Conservation (phyloP, 139 green algal genomes). For the Axilococcus clingmanii region DNA sequence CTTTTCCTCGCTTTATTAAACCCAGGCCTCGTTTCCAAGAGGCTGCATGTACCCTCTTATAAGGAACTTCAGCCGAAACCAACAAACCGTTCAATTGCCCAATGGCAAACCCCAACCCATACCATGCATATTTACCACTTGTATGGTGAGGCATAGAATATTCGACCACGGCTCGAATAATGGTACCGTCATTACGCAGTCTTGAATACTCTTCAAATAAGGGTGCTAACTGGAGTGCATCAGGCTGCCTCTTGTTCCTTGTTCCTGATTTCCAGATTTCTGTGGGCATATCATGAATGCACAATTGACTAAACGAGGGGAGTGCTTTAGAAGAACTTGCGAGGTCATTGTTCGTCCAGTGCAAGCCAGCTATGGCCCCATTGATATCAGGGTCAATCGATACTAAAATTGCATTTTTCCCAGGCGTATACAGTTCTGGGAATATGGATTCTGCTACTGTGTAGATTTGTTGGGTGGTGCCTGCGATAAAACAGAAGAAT, state of each 20-base stretch:
- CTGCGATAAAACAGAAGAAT: too few relatives aligned
- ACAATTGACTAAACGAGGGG: background rate
- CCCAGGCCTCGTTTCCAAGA: slow-evolving; percentile 54
- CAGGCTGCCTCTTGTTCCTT: slow-evolving; percentile 14
- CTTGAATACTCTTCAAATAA: slow-evolving; percentile 21
- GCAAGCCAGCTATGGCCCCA: slow-evolving; percentile 40
- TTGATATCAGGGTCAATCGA: slow-evolving; percentile 49
- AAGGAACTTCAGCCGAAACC: slow-evolving; percentile 28
- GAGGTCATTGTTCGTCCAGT: slow-evolving; percentile 7
- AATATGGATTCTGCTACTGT: too few relatives aligned
- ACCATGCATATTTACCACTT: slow-evolving; percentile 47
- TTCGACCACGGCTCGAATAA: slow-evolving; percentile 33
- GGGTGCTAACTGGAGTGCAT: background rate
- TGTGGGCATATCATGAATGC: slow-evolving; percentile 45
- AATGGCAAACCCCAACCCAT: slow-evolving; percentile 23
- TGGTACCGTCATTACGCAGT: background rate
- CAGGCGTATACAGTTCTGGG: slow-evolving; percentile 14
- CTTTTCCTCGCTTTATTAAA: slow-evolving; percentile 47
- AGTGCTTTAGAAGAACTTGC: background rate
- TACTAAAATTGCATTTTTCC: slow-evolving; percentile 27
- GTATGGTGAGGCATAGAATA: slow-evolving; percentile 28
- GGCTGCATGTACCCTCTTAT: slow-evolving; percentile 8
- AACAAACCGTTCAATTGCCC: slow-evolving; percentile 51
- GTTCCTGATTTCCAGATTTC: slow-evolving; percentile 16
- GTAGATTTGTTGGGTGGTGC: too few relatives aligned